phyloP scores from a whole-genome alignment of 2,329 filamentous ascomycete species.

The Metarhizium sp. region DNA sequence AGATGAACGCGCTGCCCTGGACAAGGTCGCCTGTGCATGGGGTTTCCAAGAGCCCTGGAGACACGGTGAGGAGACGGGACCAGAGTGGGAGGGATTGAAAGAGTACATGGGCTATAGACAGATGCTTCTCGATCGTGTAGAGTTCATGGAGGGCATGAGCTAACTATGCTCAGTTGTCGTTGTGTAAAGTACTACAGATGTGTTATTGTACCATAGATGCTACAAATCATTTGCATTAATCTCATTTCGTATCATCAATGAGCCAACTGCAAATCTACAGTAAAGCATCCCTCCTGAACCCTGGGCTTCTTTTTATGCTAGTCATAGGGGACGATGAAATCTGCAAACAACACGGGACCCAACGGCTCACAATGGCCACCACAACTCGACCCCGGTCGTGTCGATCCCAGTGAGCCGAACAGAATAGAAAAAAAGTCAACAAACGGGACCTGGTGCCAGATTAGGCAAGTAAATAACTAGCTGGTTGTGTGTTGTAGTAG shows the following conservation, averaged over 20 bases:
- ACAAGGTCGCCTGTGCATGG: slow-evolving; percentile 81
- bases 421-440: neutral
- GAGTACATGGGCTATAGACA: slow-evolving; percentile 75
- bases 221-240: too few species aligned
- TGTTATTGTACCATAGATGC: neutral
- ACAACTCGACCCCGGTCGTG: neutral
- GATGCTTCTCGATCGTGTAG: slow-evolving; percentile 84
- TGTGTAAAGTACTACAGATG: neutral
- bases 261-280: too few species aligned
- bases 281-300: too few species aligned
- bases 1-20: slow-evolving; percentile 79
- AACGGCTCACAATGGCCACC: neutral
- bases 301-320: neutral
- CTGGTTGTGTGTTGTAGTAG: too few species aligned
- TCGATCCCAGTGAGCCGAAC: neutral
- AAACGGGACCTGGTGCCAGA: neutral
- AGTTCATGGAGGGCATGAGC: slow-evolving; percentile 86
- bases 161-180: slow-evolving; percentile 8
- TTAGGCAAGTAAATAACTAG: neutral
- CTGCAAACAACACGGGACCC: neutral
- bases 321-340: neutral
- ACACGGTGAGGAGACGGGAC: slow-evolving; percentile 82
- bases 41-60: slow-evolving; percentile 76
- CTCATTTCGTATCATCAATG: too few species aligned
- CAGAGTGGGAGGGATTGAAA: slow-evolving; percentile 77